phyloP scores from a whole-genome alignment of 306 rosid genomes.

The Alnus rubra region DNA sequence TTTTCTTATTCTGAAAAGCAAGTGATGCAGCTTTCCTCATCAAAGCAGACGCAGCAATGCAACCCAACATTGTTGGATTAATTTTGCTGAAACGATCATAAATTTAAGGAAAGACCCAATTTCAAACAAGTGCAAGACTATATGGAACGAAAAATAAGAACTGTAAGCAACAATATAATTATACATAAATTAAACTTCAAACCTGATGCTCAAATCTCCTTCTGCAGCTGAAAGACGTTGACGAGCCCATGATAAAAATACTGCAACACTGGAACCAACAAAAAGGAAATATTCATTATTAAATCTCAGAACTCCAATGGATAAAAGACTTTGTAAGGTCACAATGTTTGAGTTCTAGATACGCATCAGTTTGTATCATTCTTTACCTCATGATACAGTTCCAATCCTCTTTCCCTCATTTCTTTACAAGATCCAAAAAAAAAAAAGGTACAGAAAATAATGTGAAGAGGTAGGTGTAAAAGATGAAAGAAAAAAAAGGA shows the following conservation, averaged over 20 bases:
- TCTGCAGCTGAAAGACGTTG: conserved; percentile 34
- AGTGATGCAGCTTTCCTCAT: conserved; percentile 89
- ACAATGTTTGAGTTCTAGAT: neutral
- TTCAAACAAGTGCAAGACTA: conserved; percentile 3
- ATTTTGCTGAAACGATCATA: conserved; percentile 39
- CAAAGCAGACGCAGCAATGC: conserved; percentile 82
- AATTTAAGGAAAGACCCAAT: conserved; percentile 16
- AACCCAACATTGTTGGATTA: conserved; percentile 76
- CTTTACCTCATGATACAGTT: neutral
- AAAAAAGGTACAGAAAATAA: neutral
- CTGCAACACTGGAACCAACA: conserved; percentile 65
- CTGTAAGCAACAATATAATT: neutral
- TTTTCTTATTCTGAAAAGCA: conserved; percentile 74
- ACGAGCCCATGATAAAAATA: conserved; percentile 81
- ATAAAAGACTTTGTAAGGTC: neutral
- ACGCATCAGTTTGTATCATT: neutral
- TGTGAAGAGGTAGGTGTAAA: neutral
- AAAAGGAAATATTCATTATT: neutral
- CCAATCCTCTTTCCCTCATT: neutral
- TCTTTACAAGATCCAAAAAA: neutral
- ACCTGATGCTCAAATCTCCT: conserved; percentile 49
- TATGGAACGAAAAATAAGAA: neutral
- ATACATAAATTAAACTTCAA: conserved; percentile 10
- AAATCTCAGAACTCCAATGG: neutral
- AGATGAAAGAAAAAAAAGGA: neutral